Evolutionary conservation across 768 basidiomycete species (phyloP), one percentile per base, ranked within the genome.

Genomic region (Cubamyces lactineus): DNA sequence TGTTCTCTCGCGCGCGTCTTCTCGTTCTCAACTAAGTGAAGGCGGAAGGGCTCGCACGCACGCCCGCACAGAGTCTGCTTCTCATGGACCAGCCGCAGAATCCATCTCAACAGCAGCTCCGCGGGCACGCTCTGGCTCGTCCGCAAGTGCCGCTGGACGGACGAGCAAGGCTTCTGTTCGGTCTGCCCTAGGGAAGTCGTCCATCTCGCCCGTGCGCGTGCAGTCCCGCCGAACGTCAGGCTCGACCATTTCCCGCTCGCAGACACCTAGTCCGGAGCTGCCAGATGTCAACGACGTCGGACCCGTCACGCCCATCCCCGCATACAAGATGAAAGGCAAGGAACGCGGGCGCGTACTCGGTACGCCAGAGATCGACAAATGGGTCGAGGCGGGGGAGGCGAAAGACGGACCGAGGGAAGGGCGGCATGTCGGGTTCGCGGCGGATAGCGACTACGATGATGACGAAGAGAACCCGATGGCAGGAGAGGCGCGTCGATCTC

Each of bases 301-400:
- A 5, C 73, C 73, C 0, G 67, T 73, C 34, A 76, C 77, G 4
- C 77, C 76, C 1, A 67, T 74, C 26, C 69, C 73, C 13, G 59
- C 62, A 60, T 49, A 67, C 58, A 58, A 73, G 69, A 67, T 66
- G 58, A 65, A 68, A 49, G 53, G 55, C 21, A 57, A 70, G 51
- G 66, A 56, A 19, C 54, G 59, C 13, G 67, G 6, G 72, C 81
- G 16, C 69, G 83, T 17, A 80, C 72, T 83, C n/a, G 80, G 77
- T 4, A 81, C 81, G 21, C 85, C 85, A 3, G 84, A 86, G 57
- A 78, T 84, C 16, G 78, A 80, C 60, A 70, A 70, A 28, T 82
- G 86, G 86, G 76, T 82, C n/a, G 72, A 72, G 46, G 78, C 78
- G 8, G 80, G 79, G 19, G 74, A 75, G 49, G 69, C 61, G 19